Base-by-base conservation (phyloP, 75 land plant species). In the Selaginella moellendorffii region DNA sequence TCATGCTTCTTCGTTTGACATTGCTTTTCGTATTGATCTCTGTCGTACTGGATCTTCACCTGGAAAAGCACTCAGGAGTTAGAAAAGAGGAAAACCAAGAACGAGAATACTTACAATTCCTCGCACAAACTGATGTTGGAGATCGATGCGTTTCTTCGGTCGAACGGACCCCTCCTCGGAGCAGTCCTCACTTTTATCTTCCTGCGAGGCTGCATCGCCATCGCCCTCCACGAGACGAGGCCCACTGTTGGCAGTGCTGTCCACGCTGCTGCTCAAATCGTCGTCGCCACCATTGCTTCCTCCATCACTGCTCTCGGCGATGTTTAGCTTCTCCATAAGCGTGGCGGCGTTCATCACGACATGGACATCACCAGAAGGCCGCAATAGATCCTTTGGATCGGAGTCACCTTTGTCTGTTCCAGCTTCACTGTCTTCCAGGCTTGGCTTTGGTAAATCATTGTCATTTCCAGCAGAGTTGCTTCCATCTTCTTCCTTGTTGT, bases 71-170 rank as follows among this genome's bases (percentile, higher is more conserved):
- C 46, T 36, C 14, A 36, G 14, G 14, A 5, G 46, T 36, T 36
- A 36, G 46, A 5, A 36, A 5, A 36, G 10, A 14, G 5, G 46
- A 5, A 5, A 36, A 5, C 5, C 46, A 36, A 36, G 14, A 5
- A 36, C 17, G 1, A 14, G 27, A 62, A 2, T 27, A 27, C 63
- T 62, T 26, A 62, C 63, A 62, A 62, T 62, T 24, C 27, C 63
- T 62, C 63, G 63, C 63, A 62, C 63, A 62, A 62, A 62, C 27
- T 62, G 63, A 62, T 62, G 63, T 18, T 26, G 63, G 27, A 62
- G 63, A 27, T 62, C 63, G 17, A 62, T 62, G 2, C 63, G 63
- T 17, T 62, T 62, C 27, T 21, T 62, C 28, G 27, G 63, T 27
- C 27, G 63, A 2, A 2, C 10, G 22, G 17, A 2, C 18, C 27